Base-by-base conservation (phyloP, 2,329 filamentous ascomycete genomes). In the Rhexocercosporidium sp. region DNA sequence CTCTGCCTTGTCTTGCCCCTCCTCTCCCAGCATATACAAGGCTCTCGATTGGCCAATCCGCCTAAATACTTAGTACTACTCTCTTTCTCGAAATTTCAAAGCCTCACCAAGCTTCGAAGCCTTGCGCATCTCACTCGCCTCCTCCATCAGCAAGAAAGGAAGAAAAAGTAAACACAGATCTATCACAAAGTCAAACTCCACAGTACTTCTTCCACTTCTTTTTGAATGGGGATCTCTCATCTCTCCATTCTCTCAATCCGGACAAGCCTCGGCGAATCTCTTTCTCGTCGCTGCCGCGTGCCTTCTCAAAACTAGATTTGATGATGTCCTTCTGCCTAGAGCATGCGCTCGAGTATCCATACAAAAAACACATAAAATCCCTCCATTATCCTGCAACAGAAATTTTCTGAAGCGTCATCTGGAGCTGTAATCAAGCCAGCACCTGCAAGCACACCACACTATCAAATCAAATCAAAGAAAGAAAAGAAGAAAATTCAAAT, bases 11-110 rank as follows among this genome's bases (percentile, higher is more conserved):
- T 16, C 46, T 54, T 54, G 51, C 53, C 53, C n/a, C 31, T 39
- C 53, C 31, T 57, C 53, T 39, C 34, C 14, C 31, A 18, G 3
- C 46, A 54, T 37, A 39, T 27, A 20, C 31, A 12, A 18, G n/a
- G n/a, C 53, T 57, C 8, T 25, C 53, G 39, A 57, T 57, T 57
- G 31, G 53, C 12, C 53, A 57, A 57, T 57, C 31, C 53, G n/a
- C 4, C 31, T 20, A 5, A 56, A 22, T 9, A 22, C 16, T 27
- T 27, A n/a, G 25, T 53, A 27, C 1, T 5, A 31, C 27, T 51
- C 29, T 31, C 8, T 11, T 25, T 34, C 31, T n/a, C n/a, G n/a
- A 57, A 25, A 39, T 57, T 9, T 1, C 31, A 57, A 57, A 57
- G 29, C 53, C 31, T 56, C 37, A n/a, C 11, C 49, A 57, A 57